Evolutionary conservation across 805 yeast species (phyloP), one percentile per base, ranked within the genome.

Genomic region (Metschnikowia vanudenii): DNA sequence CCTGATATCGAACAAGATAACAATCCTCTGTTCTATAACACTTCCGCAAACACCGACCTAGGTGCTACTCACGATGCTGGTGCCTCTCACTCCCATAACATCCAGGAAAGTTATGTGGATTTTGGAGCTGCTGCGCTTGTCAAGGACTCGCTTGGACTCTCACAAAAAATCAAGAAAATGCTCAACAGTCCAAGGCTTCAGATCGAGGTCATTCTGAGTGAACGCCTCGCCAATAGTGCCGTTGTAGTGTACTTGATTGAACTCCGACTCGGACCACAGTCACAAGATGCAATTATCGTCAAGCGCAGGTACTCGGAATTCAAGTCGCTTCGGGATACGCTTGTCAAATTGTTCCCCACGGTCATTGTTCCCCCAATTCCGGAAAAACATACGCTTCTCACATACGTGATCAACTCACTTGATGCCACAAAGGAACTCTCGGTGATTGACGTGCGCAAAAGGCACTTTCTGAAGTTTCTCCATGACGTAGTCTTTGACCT

Each of bases 371-470:
- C 77, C 2, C 76, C 77, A 4, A 70, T 73, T 6, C 77, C 77
- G 0, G 76, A 70, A 46, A 73, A 73, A 49, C 77, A 73, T 51
- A 74, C 82, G 2, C 53, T 80, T 13, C 65, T 78, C 37, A 64
- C 72, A 20, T 73, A 68, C 47, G 54, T 74, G 39, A 56, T 68
- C 42, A 70, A 69, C 43, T 64, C 75, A n/a, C 59, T 73, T 36
- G 69, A 70, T 46, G 66, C 58, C 45, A 48, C 66, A 41, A 63
- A 66, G 39, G 75, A 71, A 49, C 45, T 62, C 7, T 55, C 58
- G 38, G 63, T 72, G 38, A 74, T 79, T n/a, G 78, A 76, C 49
- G 68, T 75, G 58, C 67, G 84, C 43, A 73, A 69, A 33, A 61
- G 82, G 41, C 61, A 72, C 41, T 68, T 80, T 47, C 66, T 66